phyloP scores from a whole-genome alignment of 371 early-diverging fungal genomes.

The Rhizopus delemar region DNA sequence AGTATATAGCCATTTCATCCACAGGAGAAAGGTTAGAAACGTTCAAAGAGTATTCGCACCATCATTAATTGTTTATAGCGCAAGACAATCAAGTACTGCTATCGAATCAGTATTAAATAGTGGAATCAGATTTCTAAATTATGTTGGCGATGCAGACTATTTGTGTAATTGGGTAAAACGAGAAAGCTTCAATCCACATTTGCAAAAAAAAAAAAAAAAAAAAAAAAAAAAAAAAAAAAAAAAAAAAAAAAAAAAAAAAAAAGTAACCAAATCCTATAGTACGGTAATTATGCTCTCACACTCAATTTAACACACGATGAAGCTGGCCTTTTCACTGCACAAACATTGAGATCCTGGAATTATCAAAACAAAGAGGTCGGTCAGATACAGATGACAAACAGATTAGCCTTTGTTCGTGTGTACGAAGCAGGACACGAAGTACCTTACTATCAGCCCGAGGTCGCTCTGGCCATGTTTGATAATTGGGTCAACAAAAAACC shows the following conservation, averaged over 20 bases:
- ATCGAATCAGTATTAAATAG: conserved; percentile 57
- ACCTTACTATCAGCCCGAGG: conserved; percentile 59
- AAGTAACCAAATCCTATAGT: conserved; percentile 1
- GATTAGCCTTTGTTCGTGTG: conserved; percentile 80
- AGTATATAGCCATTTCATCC: conserved; percentile 12
- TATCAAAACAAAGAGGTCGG: conserved; percentile 58
- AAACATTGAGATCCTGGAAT: conserved; percentile 37
- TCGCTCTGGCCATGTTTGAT: conserved; percentile 62
- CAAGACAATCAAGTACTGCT: conserved; percentile 7
- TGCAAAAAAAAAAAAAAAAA: background rate
- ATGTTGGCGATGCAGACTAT: conserved; percentile 88
- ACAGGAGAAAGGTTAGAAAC: conserved; percentile 13
- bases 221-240: background rate
- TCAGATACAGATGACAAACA: conserved; percentile 54
- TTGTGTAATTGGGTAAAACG: conserved; percentile 91
- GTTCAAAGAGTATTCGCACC: too few species aligned
- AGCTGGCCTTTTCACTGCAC: conserved; percentile 55
- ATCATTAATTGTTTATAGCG: background rate
- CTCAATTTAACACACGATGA: conserved; percentile 81
- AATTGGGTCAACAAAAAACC: conserved; percentile 42
- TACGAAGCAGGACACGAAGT: conserved; percentile 93
- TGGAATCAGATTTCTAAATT: conserved; percentile 80
- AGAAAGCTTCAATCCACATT: background rate
- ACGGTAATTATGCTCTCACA: conserved; percentile 88
- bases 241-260: too few species aligned